Percentiles rank a stretch among this genome's conserved stretches.
These are phyloP conservation scores for Litchi chinensis DNA, from an alignment of 345 rosid genomes.

Conservation along the genomic window DNA sequence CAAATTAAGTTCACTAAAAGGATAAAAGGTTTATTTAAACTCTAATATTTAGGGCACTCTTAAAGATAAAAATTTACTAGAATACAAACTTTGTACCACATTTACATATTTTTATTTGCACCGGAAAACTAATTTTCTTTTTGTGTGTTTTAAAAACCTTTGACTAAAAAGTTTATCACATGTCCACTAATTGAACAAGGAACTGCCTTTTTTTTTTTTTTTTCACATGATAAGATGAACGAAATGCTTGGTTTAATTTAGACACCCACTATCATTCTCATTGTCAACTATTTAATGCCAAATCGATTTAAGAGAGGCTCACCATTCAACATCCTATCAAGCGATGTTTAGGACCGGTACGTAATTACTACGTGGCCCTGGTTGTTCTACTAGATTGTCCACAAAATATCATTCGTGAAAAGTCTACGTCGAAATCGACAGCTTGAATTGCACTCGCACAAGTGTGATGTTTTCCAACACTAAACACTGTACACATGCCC, in stretches of 20 bases:
- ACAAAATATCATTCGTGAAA: background rate
- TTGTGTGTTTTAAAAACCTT: too few relatives aligned
- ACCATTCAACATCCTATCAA: background rate
- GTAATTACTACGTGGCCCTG: background rate
- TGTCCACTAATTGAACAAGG: too few relatives aligned
- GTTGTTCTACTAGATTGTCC: background rate
- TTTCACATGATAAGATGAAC: background rate
- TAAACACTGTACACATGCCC: background rate
- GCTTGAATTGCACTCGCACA: background rate
- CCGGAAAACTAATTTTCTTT: too few relatives aligned
- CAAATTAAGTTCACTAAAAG: too few relatives aligned
- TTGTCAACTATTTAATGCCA: background rate
- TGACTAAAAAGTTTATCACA: too few relatives aligned
- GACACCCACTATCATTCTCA: background rate
- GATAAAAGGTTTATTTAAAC: too few relatives aligned
- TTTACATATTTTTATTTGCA: too few relatives aligned
- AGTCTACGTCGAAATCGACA: background rate
- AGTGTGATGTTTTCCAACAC: conserved; percentile 1
- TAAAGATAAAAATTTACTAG: too few relatives aligned
- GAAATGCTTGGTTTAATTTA: background rate
- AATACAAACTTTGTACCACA: too few relatives aligned
- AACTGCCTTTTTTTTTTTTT: background rate
- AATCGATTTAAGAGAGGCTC: background rate
- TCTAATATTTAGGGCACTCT: too few relatives aligned
- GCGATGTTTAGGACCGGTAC: background rate